Evolutionary conservation across 176 grass and related monocot species (phyloP).

Genomic region (Lolium multiflorum): DNA sequence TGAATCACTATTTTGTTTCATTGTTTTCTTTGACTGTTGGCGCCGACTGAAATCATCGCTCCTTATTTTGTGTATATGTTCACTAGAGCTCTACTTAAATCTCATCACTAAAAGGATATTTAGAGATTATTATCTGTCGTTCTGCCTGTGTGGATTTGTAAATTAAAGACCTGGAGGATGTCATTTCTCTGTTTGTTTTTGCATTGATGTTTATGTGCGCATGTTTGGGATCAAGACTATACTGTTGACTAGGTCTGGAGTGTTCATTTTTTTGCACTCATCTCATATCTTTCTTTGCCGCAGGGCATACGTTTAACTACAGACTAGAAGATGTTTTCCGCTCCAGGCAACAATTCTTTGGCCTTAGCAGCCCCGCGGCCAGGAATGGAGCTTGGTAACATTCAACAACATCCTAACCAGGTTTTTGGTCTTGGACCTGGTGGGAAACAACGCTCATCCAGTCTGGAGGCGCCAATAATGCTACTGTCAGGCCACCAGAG

Average conservation of each 20-base stretch:
- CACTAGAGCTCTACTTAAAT: not conserved
- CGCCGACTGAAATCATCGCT: not conserved
- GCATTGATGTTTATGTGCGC: not conserved
- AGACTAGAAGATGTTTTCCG: conserved; percentile 73
- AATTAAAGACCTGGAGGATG: not conserved
- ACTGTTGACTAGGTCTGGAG: too few relatives aligned
- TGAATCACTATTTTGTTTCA: not conserved
- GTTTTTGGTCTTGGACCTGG: conserved; percentile 48
- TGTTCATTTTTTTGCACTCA: not conserved
- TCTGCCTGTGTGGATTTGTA: not conserved
- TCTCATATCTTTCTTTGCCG: conserved; percentile 26
- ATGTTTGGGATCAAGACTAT: not conserved
- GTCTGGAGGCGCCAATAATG: conserved; percentile 94
- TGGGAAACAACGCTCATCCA: conserved; percentile 85
- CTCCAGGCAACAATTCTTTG: conserved; percentile 70
- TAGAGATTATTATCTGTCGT: not conserved
- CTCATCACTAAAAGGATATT: not conserved
- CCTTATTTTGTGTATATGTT: too few relatives aligned
- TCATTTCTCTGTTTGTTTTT: conserved; percentile 15
- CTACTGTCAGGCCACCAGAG: conserved; percentile 91
- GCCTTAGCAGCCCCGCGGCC: conserved; percentile 72
- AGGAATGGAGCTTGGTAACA: conserved; percentile 62
- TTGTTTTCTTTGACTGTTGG: not conserved
- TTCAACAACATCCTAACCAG: conserved; percentile 63
- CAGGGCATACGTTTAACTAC: too few relatives aligned